Percentiles rank a stretch among this genome's conserved stretches.
Evolutionary conservation across 768 basidiomycete genomes (phyloP).

Genomic region (Tulasnella sp.): DNA sequence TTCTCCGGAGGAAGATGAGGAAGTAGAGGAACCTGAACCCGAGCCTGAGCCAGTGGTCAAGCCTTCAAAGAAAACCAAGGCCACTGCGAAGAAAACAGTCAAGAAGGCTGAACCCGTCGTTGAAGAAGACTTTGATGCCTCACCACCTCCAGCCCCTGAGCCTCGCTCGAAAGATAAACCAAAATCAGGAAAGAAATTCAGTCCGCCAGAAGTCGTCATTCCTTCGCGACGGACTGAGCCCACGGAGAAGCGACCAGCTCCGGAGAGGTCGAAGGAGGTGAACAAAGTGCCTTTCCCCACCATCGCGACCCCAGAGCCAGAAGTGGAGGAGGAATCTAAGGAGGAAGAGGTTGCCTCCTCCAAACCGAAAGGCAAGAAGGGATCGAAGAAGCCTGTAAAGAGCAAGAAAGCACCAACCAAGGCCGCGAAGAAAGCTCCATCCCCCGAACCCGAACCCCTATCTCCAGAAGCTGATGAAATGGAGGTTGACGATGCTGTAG

Average conservation of each 20-base stretch:
- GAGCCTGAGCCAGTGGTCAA: slow-evolving; percentile 2
- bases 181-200: neutral
- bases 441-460: neutral
- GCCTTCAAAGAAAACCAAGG: neutral
- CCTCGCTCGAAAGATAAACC: neutral
- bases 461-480: neutral
- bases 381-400: neutral
- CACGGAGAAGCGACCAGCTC: neutral
- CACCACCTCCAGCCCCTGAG: neutral
- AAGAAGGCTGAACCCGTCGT: slow-evolving; percentile 3
- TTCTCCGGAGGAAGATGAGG: neutral
- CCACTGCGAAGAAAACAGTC: neutral
- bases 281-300: neutral
- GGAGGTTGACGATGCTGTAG: neutral
- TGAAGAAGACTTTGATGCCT: neutral
- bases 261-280: neutral
- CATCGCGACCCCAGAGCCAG: neutral
- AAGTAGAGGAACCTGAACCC: neutral
- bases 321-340: neutral
- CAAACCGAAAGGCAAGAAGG: slow-evolving; percentile 12
- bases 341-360: neutral
- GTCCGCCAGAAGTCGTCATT: neutral
- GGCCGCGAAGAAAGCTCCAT: neutral
- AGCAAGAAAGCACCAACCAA: neutral
- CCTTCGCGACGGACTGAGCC: neutral